Conservation (phyloP, 257 asterid genomes). For the Solanum etuberosum region DNA sequence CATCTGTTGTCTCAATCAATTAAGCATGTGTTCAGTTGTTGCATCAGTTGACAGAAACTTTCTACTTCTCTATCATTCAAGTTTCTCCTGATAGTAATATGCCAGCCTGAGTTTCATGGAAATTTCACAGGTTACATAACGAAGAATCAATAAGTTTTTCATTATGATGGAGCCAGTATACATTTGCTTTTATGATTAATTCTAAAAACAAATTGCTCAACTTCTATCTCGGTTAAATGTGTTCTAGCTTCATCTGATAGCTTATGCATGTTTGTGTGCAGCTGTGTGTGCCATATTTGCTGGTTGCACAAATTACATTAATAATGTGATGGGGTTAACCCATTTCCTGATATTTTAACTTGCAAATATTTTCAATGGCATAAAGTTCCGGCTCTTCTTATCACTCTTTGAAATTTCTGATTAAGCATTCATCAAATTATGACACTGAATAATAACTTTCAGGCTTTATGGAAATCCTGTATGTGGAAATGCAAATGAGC, state of each 20-base stretch:
- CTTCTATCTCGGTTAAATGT: not conserved
- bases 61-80: not conserved
- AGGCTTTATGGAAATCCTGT: constrained; percentile 39
- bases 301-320: not conserved
- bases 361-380: not conserved
- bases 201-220: not conserved
- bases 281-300: not conserved
- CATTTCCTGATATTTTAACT: not conserved
- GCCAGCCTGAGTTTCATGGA: not conserved
- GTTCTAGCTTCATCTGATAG: not conserved
- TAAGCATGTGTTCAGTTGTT: not conserved
- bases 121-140: not conserved
- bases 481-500: constrained; percentile 20
- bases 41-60: not conserved
- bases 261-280: not conserved
- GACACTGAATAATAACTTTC: not conserved
- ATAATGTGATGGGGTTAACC: not conserved
- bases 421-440: not conserved
- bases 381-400: not conserved
- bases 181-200: not conserved
- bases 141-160: not conserved
- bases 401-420: not conserved
- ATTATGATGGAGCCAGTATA: not conserved
- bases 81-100: not conserved
- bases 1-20: not conserved